A percentile compares a stretch with the other conserved stretches of the same genome.
Evolutionary conservation across 2,329 filamentous ascomycete species (phyloP).

Genomic region (Microdochium trichocladiopsis): DNA sequence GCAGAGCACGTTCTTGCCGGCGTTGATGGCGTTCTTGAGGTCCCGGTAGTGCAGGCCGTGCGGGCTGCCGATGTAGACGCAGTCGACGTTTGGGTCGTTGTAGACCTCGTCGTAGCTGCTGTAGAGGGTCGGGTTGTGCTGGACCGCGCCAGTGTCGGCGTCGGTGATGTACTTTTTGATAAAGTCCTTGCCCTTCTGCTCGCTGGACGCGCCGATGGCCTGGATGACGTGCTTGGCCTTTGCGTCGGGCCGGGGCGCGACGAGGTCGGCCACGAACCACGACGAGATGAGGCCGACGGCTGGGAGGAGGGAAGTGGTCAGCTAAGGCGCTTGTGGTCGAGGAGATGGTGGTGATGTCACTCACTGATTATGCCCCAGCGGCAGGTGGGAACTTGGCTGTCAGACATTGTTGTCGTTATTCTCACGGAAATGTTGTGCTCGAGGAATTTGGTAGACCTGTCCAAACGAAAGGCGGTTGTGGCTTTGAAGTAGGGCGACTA

Average conservation of each 20-base stretch:
- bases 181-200: constrained; percentile 29
- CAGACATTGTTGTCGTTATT: no score
- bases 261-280: constrained; percentile 35
- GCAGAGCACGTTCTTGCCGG: constrained; percentile 35
- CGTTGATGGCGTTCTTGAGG: constrained; percentile 32
- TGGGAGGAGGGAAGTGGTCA: constrained; percentile 16
- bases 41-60: constrained; percentile 35
- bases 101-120: constrained; percentile 31
- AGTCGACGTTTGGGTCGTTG: constrained; percentile 31
- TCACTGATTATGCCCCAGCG: constrained; percentile 25
- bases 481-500: no score
- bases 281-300: constrained; percentile 30
- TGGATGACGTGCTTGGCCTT: constrained; percentile 32
- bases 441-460: no score
- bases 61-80: constrained; percentile 37
- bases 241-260: constrained; percentile 24
- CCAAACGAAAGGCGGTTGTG: no score
- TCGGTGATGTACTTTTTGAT: constrained; percentile 19
- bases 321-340: not conserved
- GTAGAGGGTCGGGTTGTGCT: constrained; percentile 24
- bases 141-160: not conserved
- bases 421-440: no score
- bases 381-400: constrained; percentile 10
- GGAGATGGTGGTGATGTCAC: not conserved
- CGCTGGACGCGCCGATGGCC: constrained; percentile 31